A percentile compares a stretch with the other conserved stretches of the same genome.
These are phyloP conservation scores for Suillus bovinus DNA, from an alignment of 768 basidiomycete genomes.

Conservation along the genomic window DNA sequence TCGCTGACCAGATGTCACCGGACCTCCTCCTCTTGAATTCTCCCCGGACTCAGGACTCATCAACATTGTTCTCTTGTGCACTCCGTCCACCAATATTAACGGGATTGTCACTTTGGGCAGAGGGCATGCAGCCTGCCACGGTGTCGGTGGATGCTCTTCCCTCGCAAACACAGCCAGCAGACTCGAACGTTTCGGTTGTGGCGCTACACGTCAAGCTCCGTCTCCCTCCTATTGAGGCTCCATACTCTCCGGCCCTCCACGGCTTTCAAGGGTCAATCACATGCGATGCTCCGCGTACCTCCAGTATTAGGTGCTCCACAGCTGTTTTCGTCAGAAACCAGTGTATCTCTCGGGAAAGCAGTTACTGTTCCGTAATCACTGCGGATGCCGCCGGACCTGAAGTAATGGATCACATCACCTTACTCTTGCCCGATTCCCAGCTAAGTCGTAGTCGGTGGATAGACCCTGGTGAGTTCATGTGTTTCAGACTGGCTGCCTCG, in stretches of 20 bases:
- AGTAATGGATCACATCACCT: conserved; percentile 48
- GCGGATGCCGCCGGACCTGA: conserved; percentile 51
- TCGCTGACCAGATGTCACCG: conserved; percentile 24
- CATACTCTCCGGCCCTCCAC: conserved; percentile 55
- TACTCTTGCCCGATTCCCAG: conserved; percentile 65
- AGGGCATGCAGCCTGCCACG: conserved; percentile 65
- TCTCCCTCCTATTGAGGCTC: conserved; percentile 55
- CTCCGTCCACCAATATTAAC: conserved; percentile 37
- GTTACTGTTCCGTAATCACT: conserved; percentile 32
- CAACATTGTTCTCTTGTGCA: conserved; percentile 27
- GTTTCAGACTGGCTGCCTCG: conserved; percentile 18
- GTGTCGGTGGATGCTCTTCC: conserved; percentile 59
- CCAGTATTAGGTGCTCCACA: conserved; percentile 64
- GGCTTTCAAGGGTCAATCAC: conserved; percentile 63
- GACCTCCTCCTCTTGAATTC: conserved; percentile 30
- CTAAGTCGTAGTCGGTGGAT: conserved; percentile 71
- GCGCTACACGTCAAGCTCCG: conserved; percentile 57
- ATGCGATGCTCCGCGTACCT: conserved; percentile 52
- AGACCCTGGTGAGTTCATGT: conserved; percentile 54
- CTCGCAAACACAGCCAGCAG: conserved; percentile 38
- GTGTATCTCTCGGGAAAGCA: conserved; percentile 55
- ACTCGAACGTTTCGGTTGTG: conserved; percentile 41
- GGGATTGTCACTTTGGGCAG: conserved; percentile 56
- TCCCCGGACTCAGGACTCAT: conserved; percentile 27
- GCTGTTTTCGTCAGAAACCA: conserved; percentile 52